Evolutionary conservation across 345 rosid genomes (phyloP), one percentile per base, ranked within the genome.

Genomic region (Brassica rapa): DNA sequence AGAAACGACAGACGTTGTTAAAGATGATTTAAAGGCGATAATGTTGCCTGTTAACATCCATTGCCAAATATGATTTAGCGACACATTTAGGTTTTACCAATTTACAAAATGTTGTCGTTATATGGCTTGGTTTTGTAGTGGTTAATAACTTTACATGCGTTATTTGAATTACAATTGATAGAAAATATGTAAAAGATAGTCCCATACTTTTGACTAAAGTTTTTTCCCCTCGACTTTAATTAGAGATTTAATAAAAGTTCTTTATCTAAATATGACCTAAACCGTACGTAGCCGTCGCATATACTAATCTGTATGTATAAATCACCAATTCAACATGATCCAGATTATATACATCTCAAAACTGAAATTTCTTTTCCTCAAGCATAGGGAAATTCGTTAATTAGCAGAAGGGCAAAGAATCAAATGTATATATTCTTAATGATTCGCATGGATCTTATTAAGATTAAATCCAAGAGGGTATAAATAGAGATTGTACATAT

Each of bases 311-410:
- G 16, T n/a, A 49, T 49, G 19, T 49, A 49, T 14, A 49, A 49
- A 49, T 49, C 56, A 61, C 51, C 39, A 53, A 41, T 11, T 66
- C 12, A 49, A 51, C n/a, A 49, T 68, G 39, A 39, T 53, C 49
- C 41, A 53, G 21, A 27, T 25, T 24, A 62, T 12, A 41, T n/a
- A 66, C 32, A 62, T 55, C 73, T 59, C 43, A 33, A 65, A 66
- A 60, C 32, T 66, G 37, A 51, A 5, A 60, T 49, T 41, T 33
- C 39, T 49, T 73, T 24, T 15, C 70, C 32, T 67, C 82, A 79
- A 79, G 82, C 77, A 79, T 67, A 79, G 73, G 43, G 32, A 60
- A 67, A 24, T 79, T 79, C 82, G 43, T 72, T 79, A 61, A 79
- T 68, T 67, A 68, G 6, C 7, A 79, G 8, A 53, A 72, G 77